phyloP scores from a whole-genome alignment of 2,329 filamentous ascomycete genomes.

The Hymenoscyphus salicellus region DNA sequence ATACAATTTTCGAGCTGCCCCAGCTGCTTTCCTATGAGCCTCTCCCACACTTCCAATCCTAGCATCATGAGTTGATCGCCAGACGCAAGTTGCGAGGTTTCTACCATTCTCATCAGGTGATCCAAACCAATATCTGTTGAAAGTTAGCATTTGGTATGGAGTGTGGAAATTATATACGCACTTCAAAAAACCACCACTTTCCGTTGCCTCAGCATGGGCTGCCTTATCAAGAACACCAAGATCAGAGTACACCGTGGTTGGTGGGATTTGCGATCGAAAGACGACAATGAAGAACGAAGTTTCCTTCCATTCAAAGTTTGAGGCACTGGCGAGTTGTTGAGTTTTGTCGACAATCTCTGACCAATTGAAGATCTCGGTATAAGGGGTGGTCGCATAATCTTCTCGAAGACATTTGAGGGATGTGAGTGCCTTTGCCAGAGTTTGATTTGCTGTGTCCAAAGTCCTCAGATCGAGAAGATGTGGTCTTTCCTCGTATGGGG shows the following conservation, averaged over 20 bases:
- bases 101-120: conserved; percentile 63
- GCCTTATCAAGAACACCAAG: conserved; percentile 72
- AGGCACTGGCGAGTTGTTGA: conserved; percentile 47
- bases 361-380: conserved; percentile 78
- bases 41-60: conserved; percentile 56
- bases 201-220: conserved; percentile 76
- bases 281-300: conserved; percentile 78
- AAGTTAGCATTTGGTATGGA: conserved; percentile 9
- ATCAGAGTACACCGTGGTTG: conserved; percentile 62
- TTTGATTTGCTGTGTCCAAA: conserved; percentile 61
- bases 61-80: conserved; percentile 60
- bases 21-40: conserved; percentile 63
- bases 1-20: conserved; percentile 60
- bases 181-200: conserved; percentile 79
- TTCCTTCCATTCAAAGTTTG: conserved; percentile 54
- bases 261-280: conserved; percentile 72
- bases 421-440: conserved; percentile 70
- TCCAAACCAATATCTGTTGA: conserved; percentile 79
- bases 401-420: conserved; percentile 58
- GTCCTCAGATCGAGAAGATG: conserved; percentile 72
- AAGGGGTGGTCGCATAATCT: conserved; percentile 75
- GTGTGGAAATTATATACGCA: conserved; percentile 35
- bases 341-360: conserved; percentile 57
- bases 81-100: conserved; percentile 80
- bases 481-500: conserved; percentile 68